Evolutionary conservation across 768 basidiomycete genomes (phyloP).

Genomic region (Mycena galopus): DNA sequence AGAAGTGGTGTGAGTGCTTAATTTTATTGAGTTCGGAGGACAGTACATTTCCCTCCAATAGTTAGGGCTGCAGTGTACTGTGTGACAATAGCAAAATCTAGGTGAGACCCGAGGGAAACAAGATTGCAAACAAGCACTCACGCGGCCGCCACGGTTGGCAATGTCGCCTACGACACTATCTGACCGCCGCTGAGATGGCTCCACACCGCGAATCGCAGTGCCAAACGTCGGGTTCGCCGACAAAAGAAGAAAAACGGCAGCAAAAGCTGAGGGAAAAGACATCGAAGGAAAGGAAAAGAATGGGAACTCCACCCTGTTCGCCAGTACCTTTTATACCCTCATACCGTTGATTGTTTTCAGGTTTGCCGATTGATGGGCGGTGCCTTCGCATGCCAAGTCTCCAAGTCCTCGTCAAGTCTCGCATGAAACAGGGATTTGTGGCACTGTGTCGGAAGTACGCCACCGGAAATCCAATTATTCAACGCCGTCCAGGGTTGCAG

Average conservation of each 20-base stretch:
- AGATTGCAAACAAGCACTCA: not conserved
- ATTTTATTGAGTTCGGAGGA: not conserved
- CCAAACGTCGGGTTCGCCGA: not conserved
- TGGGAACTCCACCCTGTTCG: not conserved
- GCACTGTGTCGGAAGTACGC: no score
- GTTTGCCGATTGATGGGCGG: not conserved
- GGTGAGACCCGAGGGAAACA: not conserved
- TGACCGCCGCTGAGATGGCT: not conserved
- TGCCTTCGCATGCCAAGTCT: no score
- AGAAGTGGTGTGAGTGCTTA: not conserved
- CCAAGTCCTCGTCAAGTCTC: no score
- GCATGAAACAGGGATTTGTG: no score
- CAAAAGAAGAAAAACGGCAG: constrained; percentile 1
- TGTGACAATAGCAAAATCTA: not conserved
- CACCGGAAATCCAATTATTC: no score
- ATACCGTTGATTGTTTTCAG: not conserved
- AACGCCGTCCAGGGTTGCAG: no score
- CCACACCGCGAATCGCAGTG: constrained; percentile 18
- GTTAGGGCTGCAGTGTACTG: constrained; percentile 19
- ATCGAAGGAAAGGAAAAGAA: not conserved
- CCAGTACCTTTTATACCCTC: not conserved
- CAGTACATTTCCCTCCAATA: not conserved
- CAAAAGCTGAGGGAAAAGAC: not conserved
- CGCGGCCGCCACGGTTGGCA: not conserved
- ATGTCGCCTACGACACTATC: constrained; percentile 8